Evolutionary conservation across 495 filamentous ascomycete genomes (phyloP).

Genomic region (Stereocaulon alpinum): DNA sequence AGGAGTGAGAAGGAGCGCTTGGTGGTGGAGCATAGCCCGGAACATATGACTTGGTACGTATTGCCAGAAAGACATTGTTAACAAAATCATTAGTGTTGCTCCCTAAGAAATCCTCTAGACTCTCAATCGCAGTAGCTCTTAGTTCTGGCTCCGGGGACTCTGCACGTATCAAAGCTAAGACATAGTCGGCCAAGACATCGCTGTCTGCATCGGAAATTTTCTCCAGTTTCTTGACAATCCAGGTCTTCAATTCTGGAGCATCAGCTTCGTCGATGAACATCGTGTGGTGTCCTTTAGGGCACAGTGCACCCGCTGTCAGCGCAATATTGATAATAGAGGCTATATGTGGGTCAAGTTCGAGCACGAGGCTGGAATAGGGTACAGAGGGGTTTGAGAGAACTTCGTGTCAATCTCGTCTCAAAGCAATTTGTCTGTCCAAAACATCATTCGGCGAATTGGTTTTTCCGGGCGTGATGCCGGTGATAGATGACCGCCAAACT

Average conservation of each 20-base stretch:
- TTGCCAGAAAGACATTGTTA: constrained; percentile 70
- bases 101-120: constrained; percentile 79
- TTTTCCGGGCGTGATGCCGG: too few relatives aligned
- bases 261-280: constrained; percentile 80
- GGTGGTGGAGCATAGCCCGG: constrained; percentile 41
- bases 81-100: constrained; percentile 71
- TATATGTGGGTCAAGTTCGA: not conserved
- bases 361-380: not conserved
- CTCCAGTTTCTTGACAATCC: constrained; percentile 84
- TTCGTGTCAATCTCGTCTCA: not conserved
- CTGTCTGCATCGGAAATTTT: constrained; percentile 95
- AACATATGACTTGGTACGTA: constrained; percentile 53
- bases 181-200: constrained; percentile 91
- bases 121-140: constrained; percentile 60
- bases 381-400: not conserved
- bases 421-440: not conserved
- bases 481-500: too few relatives aligned
- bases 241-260: constrained; percentile 63
- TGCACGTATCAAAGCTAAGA: constrained; percentile 76
- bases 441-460: not conserved
- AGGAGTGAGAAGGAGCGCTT: constrained; percentile 23
- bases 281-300: not conserved
- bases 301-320: not conserved
- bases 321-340: not conserved
- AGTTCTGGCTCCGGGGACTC: constrained; percentile 69